Evolutionary conservation across 2,329 filamentous ascomycete species (phyloP), one percentile per base, ranked within the genome.

Genomic region (Curvularia spicifera): DNA sequence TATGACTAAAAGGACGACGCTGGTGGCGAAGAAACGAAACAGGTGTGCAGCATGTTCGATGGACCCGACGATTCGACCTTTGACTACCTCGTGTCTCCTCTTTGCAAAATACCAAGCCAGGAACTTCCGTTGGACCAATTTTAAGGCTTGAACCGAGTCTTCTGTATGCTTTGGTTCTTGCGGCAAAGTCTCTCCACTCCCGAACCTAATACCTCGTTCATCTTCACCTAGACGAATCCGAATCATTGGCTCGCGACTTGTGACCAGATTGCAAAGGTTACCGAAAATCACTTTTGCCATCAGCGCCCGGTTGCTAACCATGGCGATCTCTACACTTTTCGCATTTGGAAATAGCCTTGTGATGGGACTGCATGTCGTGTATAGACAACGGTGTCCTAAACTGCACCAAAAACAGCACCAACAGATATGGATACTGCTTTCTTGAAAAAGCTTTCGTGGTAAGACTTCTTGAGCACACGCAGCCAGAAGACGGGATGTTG

Each of bases 351-450:
- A 55, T 18, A 55, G 46, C 31, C 40, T 35, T 15, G 46, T 42
- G 12, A 59, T 48, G 42, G 33, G 26, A 20, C 29, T 28, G 33
- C 43, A 26, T 33, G 37, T 43, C 12, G 42, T 39, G 20, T 43
- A 22, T 22, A 59, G 31, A 20, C 22, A 12, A 5, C 40, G 42
- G 18, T n/a, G 35, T 35, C 57, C 53, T 29, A 56, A 37, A 44
- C 57, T 49, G 35, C 53, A 59, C 53, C 57, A 59, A 24, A 57
- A 59, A 22, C 57, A 59, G 44, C 57, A 59, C 57, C 53, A 56
- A 15, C 48, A 50, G 26, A 59, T 44, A 20, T 45, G 39, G 3
- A 53, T 40, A 13, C 28, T 50, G 15, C 40, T 29, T 18, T 57
- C 35, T 5, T 52, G 24, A n/a, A 59, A 59, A 10, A 46, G 22